Conservation (phyloP, 352 stramenopile genomes). For the Globisporangium cystogenes region DNA sequence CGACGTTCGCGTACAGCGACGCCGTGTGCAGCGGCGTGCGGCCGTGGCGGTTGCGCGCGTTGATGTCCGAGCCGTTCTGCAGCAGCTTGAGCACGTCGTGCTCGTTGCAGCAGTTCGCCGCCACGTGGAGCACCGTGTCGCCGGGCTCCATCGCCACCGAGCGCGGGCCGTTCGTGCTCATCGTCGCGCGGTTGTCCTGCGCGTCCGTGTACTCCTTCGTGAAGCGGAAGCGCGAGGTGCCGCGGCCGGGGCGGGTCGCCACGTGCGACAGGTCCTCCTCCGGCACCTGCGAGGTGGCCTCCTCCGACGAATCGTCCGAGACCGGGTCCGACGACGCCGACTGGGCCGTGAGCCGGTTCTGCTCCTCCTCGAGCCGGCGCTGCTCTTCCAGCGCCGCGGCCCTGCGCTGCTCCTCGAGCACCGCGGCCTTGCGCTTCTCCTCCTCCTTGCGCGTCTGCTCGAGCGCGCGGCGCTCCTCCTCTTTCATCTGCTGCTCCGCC, state of each 20-base stretch:
- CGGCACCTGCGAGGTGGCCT: constrained; percentile 16
- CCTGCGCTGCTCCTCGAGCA: constrained; percentile 41
- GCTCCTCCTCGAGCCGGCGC: constrained; percentile 39
- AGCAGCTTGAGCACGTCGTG: constrained; percentile 82
- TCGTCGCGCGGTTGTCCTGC: constrained; percentile 20
- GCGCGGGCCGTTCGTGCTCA: constrained; percentile 42
- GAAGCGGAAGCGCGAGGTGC: constrained; percentile 72
- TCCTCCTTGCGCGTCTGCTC: constrained; percentile 19
- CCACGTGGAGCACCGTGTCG: constrained; percentile 84
- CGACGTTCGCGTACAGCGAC: constrained; percentile 73
- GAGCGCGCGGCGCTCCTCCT: constrained; percentile 24
- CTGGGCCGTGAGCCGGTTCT: constrained; percentile 55
- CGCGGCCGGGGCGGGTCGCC: constrained; percentile 23
- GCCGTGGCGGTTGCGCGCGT: constrained; percentile 70
- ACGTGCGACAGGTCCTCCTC: constrained; percentile 18
- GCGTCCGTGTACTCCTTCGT: constrained; percentile 76
- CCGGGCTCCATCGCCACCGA: constrained; percentile 82
- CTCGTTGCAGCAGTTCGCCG: constrained; percentile 83
- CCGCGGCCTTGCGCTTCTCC: constrained; percentile 19
- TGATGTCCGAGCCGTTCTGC: constrained; percentile 84
- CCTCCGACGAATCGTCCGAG: constrained; percentile 69
- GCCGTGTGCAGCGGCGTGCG: constrained; percentile 81
- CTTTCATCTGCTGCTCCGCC: constrained; percentile 24
- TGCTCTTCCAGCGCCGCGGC: constrained; percentile 32
- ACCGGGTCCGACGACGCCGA: constrained; percentile 61